A percentile compares a stretch with the other conserved stretches of the same genome.
Conservation (phyloP, 805 yeast species). For the Kluyveromyces siamensis region DNA sequence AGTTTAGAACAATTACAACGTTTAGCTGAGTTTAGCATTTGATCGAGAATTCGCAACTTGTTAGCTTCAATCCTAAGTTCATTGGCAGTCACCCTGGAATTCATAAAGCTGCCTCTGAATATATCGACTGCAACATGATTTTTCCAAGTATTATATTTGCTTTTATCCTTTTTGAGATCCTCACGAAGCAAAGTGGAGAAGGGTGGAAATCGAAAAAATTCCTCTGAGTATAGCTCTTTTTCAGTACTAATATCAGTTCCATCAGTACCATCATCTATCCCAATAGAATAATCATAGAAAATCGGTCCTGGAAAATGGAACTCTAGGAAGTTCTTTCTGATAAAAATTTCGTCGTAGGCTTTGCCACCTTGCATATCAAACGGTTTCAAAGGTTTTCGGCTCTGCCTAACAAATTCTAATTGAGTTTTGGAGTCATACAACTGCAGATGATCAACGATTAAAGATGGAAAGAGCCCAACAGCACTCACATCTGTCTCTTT, state of each 20-base stretch:
- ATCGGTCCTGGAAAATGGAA: neutral
- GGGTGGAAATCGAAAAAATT: neutral
- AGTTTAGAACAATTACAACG: too few species aligned
- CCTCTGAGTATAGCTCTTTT: neutral
- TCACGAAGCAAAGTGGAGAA: neutral
- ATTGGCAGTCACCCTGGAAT: neutral
- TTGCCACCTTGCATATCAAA: too few species aligned
- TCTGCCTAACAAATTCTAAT: neutral
- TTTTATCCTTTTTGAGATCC: neutral
- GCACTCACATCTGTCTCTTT: slow-evolving; percentile 12
- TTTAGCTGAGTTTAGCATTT: neutral
- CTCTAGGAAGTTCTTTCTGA: neutral
- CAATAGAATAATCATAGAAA: neutral
- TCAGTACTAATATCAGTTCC: neutral
- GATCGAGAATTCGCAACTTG: neutral
- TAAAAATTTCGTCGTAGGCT: too few species aligned
- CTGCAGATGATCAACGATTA: slow-evolving; percentile 8
- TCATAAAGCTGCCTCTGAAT: neutral
- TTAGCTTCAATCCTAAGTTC: neutral
- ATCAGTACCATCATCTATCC: neutral
- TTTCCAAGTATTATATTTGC: neutral
- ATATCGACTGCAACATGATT: neutral
- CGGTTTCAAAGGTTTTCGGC: too few species aligned
- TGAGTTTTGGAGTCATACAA: neutral
- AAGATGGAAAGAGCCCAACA: slow-evolving; percentile 19